Evolutionary conservation across 2,329 filamentous ascomycete genomes (phyloP).

Genomic region (Pseudogymnoascus sp.): DNA sequence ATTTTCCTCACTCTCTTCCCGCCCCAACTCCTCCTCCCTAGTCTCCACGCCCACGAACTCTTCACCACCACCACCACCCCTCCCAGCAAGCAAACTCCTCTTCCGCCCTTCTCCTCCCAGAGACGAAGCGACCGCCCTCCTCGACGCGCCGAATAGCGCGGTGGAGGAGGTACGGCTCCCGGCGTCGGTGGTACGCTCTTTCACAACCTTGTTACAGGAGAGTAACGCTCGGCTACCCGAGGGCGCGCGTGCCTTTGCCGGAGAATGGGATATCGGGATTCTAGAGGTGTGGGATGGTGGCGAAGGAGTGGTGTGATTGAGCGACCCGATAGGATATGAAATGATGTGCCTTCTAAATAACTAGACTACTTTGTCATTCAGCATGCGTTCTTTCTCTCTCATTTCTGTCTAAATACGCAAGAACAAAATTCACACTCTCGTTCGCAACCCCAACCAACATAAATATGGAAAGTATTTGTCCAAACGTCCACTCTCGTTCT

Average conservation of each 20-base stretch:
- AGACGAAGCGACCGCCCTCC: constrained; percentile 45
- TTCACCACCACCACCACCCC: not conserved
- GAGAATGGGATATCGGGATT: constrained; percentile 59
- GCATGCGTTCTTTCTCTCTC: not conserved
- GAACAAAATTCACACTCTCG: not conserved
- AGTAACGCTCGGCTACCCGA: constrained; percentile 47
- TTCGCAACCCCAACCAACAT: not conserved
- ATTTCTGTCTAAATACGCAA: not conserved
- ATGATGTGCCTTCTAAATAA: not conserved
- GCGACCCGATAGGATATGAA: not conserved
- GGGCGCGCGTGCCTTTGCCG: constrained; percentile 47
- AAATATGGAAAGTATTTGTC: not conserved
- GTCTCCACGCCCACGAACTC: constrained; percentile 35
- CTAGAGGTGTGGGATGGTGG: constrained; percentile 43
- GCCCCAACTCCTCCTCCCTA: not conserved
- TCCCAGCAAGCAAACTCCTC: not conserved
- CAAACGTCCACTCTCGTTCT: not conserved
- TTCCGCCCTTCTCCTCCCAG: not conserved
- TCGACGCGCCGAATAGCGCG: constrained; percentile 41
- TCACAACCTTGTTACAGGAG: constrained; percentile 37
- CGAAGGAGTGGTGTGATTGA: not conserved
- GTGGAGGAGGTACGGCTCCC: constrained; percentile 54
- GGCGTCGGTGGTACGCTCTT: constrained; percentile 37
- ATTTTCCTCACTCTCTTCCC: not conserved
- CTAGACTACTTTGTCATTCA: not conserved